Evolutionary conservation across 2,329 filamentous ascomycete genomes (phyloP), one percentile per base, ranked within the genome.

Genomic region (Colletotrichum sp.): DNA sequence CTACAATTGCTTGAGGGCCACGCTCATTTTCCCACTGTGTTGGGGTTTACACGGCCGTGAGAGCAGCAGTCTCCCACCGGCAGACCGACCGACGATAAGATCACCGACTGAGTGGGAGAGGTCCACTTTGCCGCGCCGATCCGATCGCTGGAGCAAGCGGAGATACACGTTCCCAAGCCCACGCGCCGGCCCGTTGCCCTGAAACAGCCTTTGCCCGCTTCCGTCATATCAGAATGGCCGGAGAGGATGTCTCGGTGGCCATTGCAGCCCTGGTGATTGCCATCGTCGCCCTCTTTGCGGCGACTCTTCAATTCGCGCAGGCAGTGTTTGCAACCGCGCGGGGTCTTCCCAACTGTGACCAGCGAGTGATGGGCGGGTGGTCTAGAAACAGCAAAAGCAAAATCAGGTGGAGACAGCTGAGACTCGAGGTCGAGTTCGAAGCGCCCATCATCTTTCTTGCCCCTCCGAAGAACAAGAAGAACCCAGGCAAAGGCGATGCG

Each of bases 391-490:
- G 71, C 5, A 59, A 62, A 9, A 60, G 28, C 15, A 66, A 21
- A 15, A 28, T 30, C 18, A 76, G 55, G 7, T 24, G 28, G n/a
- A 13, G 8, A 5, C 63, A 76, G 15, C 34, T 76, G 12, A 24
- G 75, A 3, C 59, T 74, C 7, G 70, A 71, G 26, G 26, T 77
- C 36, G 28, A 24, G 6, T 77, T 77, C 10, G 62, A 77, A n/a
- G 72, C 71, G 5, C 75, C 75, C 4, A 18, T 77, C 32, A 70
- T 77, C 4, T 77, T 70, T 28, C 21, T 73, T 2, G 67, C 75
- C 1, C 75, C 75, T 6, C 60, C 55, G 2, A 39, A 12, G 1
- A 75, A 65, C 8, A 3, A 28, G 28, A 28, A 8, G 5, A 49
- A 49, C 3, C 75, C 71, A 7, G 62, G 26, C 12, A 15, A 30